Evolutionary conservation across 192 early-diverging fungal genomes (phyloP).

Genomic region (Linnemannia exigua): DNA sequence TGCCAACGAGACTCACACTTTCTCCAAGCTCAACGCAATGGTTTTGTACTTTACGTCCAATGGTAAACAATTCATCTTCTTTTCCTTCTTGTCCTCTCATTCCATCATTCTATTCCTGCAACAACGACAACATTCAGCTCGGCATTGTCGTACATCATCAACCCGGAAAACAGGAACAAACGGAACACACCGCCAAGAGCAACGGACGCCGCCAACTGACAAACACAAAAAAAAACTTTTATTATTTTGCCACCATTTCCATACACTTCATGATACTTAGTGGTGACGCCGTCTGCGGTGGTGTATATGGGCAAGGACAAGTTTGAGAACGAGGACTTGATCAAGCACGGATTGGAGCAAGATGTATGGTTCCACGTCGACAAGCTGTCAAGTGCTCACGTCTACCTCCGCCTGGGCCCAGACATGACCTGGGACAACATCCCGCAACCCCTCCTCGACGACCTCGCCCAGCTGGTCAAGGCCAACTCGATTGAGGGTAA

Average conservation of each 20-base stretch:
- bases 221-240: not conserved
- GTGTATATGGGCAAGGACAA: slow-evolving; percentile 99
- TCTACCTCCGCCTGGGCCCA: slow-evolving; percentile 86
- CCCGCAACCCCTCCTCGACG: slow-evolving; percentile 77
- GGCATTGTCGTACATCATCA: not conserved
- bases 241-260: not conserved
- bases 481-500: slow-evolving; percentile 98
- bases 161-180: not conserved
- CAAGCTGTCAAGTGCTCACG: slow-evolving; percentile 97
- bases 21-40: slow-evolving; percentile 57
- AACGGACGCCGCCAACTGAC: not conserved
- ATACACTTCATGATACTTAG: slow-evolving; percentile 54
- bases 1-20: not conserved
- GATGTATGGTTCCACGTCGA: slow-evolving; percentile 99
- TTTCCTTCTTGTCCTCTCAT: not conserved
- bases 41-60: slow-evolving; percentile 82
- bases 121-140: not conserved
- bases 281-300: slow-evolving; percentile 76
- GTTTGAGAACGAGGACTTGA: slow-evolving; percentile 97
- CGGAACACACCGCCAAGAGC: too few species aligned
- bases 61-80: slow-evolving; percentile 26
- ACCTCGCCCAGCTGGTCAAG: slow-evolving; percentile 95
- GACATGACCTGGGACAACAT: slow-evolving; percentile 88
- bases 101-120: not conserved
- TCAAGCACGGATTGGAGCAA: slow-evolving; percentile 94